Evolutionary conservation across 2,329 filamentous ascomycete genomes (phyloP).

Genomic region (Thielaviopsis ethacetica): DNA sequence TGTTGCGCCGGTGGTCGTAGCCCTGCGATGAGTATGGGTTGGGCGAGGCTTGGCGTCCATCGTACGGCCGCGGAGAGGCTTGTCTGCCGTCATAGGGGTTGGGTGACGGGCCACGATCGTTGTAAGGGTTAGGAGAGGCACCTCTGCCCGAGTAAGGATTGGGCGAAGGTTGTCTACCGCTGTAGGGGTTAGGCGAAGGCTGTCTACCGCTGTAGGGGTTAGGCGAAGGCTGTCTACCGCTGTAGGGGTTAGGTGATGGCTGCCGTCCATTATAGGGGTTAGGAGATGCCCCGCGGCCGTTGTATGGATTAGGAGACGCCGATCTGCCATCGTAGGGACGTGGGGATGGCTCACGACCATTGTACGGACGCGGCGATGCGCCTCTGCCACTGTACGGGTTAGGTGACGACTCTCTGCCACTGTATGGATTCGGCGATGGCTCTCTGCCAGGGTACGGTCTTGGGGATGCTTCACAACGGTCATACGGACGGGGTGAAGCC

Average conservation of each 20-base stretch:
- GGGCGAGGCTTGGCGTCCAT: neutral
- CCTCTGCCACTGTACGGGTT: slow-evolving; percentile 13
- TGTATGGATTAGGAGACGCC: neutral
- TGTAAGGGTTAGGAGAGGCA: neutral
- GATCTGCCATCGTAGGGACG: slow-evolving; percentile 14
- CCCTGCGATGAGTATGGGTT: slow-evolving; percentile 5
- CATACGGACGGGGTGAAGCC: neutral
- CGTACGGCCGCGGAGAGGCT: neutral
- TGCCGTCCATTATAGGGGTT: neutral
- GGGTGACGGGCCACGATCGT: slow-evolving; percentile 1
- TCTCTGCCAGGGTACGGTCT: slow-evolving; percentile 8
- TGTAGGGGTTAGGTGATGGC: neutral
- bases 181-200: slow-evolving; percentile 4
- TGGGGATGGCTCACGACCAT: neutral
- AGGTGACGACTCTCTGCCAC: slow-evolving; percentile 14
- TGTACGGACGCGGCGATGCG: neutral
- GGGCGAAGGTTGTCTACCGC: slow-evolving; percentile 1
- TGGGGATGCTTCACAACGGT: neutral
- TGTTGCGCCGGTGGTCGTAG: slow-evolving; percentile 6
- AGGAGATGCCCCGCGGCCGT: neutral
- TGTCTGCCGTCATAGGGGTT: neutral
- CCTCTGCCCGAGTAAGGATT: neutral
- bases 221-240: neutral
- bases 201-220: neutral
- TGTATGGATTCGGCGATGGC: slow-evolving; percentile 22